Conservation (phyloP, 345 rosid genomes). For the Bretschneidera sinensis region DNA sequence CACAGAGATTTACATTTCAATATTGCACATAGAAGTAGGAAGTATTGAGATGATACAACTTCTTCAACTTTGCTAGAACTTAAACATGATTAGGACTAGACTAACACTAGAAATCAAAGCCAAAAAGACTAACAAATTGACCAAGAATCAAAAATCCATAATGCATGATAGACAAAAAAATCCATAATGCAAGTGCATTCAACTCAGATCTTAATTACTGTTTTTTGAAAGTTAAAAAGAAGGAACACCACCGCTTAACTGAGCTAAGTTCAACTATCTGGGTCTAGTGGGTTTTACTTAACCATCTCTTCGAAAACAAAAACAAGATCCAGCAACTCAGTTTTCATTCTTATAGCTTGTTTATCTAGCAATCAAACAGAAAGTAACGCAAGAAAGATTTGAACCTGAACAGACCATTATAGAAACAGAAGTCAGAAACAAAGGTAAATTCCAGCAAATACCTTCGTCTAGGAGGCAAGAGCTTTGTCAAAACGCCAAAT, state of each 20-base stretch:
- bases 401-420: slow-evolving; percentile 7
- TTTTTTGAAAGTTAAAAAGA: too few relatives aligned
- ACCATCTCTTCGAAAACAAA: slow-evolving; percentile 12
- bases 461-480: slow-evolving; percentile 28
- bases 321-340: slow-evolving; percentile 17
- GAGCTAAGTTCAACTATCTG: slow-evolving; percentile 8
- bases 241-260: not conserved
- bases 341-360: not conserved
- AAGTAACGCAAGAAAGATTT: slow-evolving; percentile 1
- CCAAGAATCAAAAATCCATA: not conserved
- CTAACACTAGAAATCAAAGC: not conserved
- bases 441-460: slow-evolving; percentile 20
- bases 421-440: slow-evolving; percentile 1
- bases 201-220: not conserved
- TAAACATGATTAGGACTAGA: not conserved
- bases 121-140: not conserved
- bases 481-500: slow-evolving; percentile 16
- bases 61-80: not conserved
- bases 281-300: slow-evolving; percentile 15
- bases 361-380: slow-evolving; percentile 18
- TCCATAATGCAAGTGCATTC: not conserved
- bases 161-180: slow-evolving; percentile 3
- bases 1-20: too few relatives aligned
- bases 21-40: not conserved
- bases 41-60: not conserved